Evolutionary conservation across 176 grass and related monocot genomes (phyloP).

Genomic region (Thinopyrum elongatum): DNA sequence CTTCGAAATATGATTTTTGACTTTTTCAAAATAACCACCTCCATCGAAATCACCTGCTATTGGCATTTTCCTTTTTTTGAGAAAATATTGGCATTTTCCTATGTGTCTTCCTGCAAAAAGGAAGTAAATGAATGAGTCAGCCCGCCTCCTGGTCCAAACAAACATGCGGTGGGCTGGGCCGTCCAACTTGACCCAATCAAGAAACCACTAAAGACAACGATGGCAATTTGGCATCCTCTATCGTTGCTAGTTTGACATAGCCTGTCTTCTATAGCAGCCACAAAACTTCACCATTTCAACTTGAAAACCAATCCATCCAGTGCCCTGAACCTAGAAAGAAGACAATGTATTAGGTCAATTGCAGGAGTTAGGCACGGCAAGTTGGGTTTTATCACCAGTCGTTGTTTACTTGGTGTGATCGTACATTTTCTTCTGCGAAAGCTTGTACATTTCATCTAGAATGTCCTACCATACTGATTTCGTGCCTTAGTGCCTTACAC

Average conservation of each 20-base stretch:
- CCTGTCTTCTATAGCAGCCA: background rate
- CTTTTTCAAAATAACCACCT: too few relatives aligned
- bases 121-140: background rate
- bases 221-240: conserved; percentile 12
- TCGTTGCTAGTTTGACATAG: conserved; percentile 18
- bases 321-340: background rate
- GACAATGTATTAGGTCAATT: background rate
- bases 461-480: background rate
- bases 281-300: conserved; percentile 11
- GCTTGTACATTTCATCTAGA: background rate
- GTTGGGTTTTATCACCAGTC: background rate
- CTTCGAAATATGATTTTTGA: too few relatives aligned
- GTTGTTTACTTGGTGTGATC: too few relatives aligned
- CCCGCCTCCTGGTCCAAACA: background rate
- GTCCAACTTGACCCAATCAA: conserved; percentile 15
- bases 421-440: background rate
- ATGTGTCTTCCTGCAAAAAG: too few relatives aligned
- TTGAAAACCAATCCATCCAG: background rate
- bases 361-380: background rate
- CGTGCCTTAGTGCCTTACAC: background rate
- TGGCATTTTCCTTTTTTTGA: too few relatives aligned
- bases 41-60: too few relatives aligned
- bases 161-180: conserved; percentile 25
- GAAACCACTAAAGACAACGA: background rate
- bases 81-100: too few relatives aligned